Conservation (phyloP, 176 grass and related monocot genomes). For the Avena sativa region DNA sequence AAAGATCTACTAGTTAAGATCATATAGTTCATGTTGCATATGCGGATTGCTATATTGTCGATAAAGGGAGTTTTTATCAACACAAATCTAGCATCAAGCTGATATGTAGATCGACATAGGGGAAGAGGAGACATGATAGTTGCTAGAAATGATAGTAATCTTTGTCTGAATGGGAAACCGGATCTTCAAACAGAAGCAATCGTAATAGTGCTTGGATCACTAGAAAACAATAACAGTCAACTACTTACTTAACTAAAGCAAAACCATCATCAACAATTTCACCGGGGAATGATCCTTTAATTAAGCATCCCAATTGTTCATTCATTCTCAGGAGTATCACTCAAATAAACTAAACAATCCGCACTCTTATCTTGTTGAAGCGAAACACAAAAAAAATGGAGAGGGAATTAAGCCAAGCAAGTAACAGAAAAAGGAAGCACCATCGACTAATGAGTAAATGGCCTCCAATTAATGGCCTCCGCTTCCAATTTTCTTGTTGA, state of each 20-base stretch:
- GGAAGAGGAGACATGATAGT: neutral
- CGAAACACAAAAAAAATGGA: neutral
- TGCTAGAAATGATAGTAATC: neutral
- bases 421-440: neutral
- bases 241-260: too few species aligned
- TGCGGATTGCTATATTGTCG: too few species aligned
- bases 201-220: neutral
- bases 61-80: too few species aligned
- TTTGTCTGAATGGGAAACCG: neutral
- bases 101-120: neutral
- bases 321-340: neutral
- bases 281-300: neutral
- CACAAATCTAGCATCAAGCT: too few species aligned
- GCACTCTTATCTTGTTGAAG: neutral
- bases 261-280: neutral
- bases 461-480: neutral
- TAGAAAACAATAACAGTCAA: neutral
- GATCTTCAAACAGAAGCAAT: neutral
- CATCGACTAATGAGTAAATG: neutral
- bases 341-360: constrained; percentile 6
- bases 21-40: neutral
- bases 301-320: neutral
- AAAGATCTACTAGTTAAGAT: neutral
- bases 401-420: neutral
- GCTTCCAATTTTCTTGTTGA: neutral